phyloP scores from a whole-genome alignment of 2,329 filamentous ascomycete species.

The Diaporthe eres region DNA sequence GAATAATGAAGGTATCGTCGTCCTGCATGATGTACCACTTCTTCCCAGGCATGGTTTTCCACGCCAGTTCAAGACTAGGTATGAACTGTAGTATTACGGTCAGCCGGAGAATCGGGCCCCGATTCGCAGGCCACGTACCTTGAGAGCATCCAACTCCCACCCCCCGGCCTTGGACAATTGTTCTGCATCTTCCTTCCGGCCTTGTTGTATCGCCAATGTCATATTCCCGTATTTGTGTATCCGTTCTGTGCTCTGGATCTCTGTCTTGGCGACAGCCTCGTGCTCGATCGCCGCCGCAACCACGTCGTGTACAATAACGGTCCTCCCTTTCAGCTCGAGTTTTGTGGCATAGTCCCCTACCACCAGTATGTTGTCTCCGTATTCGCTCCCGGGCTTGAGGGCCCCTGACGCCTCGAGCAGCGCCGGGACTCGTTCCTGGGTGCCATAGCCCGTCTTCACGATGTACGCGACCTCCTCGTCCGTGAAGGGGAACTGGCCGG shows the following conservation, averaged over 20 bases:
- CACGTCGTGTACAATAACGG: slow-evolving; percentile 57
- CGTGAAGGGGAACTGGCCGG: slow-evolving; percentile 60
- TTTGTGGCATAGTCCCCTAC: slow-evolving; percentile 65
- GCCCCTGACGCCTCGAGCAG: slow-evolving; percentile 62
- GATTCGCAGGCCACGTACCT: slow-evolving; percentile 52
- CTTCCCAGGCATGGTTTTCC: slow-evolving; percentile 64
- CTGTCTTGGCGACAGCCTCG: slow-evolving; percentile 48
- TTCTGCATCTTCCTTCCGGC: slow-evolving; percentile 55
- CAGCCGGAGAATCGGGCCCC: not conserved
- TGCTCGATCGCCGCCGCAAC: slow-evolving; percentile 50
- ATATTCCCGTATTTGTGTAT: slow-evolving; percentile 58
- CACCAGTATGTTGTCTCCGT: slow-evolving; percentile 59
- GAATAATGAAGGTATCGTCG: slow-evolving; percentile 70
- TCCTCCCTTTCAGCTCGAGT: slow-evolving; percentile 45
- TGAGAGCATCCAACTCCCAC: slow-evolving; percentile 66
- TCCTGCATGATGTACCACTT: slow-evolving; percentile 73
- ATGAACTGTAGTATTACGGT: slow-evolving; percentile 59
- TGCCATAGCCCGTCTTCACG: slow-evolving; percentile 71
- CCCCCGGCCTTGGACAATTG: slow-evolving; percentile 57
- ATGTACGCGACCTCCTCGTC: slow-evolving; percentile 64
- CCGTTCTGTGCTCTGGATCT: slow-evolving; percentile 52
- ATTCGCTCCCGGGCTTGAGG: slow-evolving; percentile 48
- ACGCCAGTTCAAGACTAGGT: slow-evolving; percentile 67
- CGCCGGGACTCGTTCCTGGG: slow-evolving; percentile 61
- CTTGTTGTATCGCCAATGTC: slow-evolving; percentile 54